Evolutionary conservation across 2,329 filamentous ascomycete species (phyloP), one percentile per base, ranked within the genome.

Genomic region (Colletotrichum kahawae): DNA sequence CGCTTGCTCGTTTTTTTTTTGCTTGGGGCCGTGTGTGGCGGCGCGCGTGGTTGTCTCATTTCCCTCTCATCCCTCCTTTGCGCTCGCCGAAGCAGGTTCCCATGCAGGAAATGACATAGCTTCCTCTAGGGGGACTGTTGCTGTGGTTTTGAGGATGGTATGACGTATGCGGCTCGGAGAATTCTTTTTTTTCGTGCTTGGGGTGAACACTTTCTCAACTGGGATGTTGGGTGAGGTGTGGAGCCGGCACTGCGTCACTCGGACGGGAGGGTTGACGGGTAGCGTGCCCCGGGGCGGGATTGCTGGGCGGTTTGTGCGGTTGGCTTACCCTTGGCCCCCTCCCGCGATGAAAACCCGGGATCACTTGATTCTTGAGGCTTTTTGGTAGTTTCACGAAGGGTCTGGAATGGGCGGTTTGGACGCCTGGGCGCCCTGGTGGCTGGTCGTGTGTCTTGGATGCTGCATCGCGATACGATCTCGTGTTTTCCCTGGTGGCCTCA

Each of bases 141-240:
- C 33, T 27, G n/a, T 51, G 54, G 24, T 51, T 31, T 64, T n/a
- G 33, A 33, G 38, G 27, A 56, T 29, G 14, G 29, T 63, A 75
- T 75, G 73, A 75, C 73, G 73, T 73, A 64, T 59, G 73, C 73
- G 73, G 73, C 73, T 75, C 73, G 63, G 63, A 36, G 57, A 29
- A 29, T 71, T 36, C 14, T 71, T 43, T 54, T 51, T 24, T 9
- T 7, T 33, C 12, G n/a, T 70, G 27, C n/a, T 24, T 36, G n/a
- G n/a, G 33, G 38, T 31, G 43, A 48, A 48, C 43, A 48, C 43
- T 48, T 48, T 2, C 57, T 13, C 38, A 57, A 54, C 68, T 59
- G 59, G 67, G 71, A 31, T 38, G 38, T 63, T 66, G 38, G 48
- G 36, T 51, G 38, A 62, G 62, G n/a, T 57, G 72, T 67, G 73